Conservation (phyloP, 495 filamentous ascomycete species). For the Talaromyces stipitatus region DNA sequence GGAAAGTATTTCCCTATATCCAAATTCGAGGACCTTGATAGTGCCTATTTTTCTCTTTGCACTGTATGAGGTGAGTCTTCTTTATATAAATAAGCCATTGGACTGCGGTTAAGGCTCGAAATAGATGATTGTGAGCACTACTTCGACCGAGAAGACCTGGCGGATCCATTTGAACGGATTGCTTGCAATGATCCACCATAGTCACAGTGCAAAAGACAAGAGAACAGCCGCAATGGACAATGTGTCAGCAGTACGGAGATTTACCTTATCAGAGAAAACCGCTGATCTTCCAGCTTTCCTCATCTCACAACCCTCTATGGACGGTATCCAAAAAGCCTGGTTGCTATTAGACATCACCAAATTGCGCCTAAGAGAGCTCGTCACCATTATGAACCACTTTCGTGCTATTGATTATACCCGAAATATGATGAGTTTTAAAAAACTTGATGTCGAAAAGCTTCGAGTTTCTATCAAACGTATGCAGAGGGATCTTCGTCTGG, state of each 20-base stretch:
- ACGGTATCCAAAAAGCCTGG: neutral
- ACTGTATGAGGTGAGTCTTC: neutral
- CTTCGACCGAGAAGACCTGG: neutral
- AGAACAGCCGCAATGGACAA: neutral
- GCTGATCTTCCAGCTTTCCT: neutral
- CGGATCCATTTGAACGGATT: neutral
- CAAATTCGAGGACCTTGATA: neutral
- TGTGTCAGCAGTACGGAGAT: neutral
- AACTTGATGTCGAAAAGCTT: slow-evolving; percentile 8
- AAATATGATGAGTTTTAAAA: neutral
- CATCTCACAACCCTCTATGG: neutral
- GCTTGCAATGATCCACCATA: neutral
- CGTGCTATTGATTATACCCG: neutral
- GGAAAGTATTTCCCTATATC: neutral
- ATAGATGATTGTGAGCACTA: neutral
- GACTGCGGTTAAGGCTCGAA: neutral
- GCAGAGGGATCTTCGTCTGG: neutral
- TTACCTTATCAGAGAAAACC: neutral
- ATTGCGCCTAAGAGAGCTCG: neutral
- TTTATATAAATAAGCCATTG: neutral
- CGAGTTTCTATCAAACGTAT: slow-evolving; percentile 5
- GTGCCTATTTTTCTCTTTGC: neutral
- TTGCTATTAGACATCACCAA: neutral
- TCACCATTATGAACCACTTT: neutral
- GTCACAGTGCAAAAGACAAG: neutral